Conservation (phyloP, 1,284 basidiomycete species). For the Leccinum angustisporum region DNA sequence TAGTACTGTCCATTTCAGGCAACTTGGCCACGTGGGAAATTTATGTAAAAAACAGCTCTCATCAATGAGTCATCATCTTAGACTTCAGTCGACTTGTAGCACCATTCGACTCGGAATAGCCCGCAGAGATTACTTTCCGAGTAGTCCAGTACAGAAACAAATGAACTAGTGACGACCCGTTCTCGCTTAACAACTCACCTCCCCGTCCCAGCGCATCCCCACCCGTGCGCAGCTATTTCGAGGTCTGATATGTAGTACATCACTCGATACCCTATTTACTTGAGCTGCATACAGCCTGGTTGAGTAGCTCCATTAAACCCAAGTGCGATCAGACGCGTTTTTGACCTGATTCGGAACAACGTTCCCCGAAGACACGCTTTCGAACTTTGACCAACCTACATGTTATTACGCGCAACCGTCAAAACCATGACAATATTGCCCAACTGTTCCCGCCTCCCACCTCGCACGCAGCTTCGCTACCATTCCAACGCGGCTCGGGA, state of each 20-base stretch:
- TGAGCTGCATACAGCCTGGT: neutral
- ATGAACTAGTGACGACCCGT: no score
- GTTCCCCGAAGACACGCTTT: neutral
- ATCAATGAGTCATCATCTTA: no score
- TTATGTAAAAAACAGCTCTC: no score
- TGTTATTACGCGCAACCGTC: neutral
- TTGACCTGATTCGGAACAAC: neutral
- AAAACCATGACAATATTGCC: neutral
- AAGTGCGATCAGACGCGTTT: neutral
- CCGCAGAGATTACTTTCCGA: neutral
- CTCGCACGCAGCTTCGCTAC: constrained; percentile 23
- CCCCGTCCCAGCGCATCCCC: no score
- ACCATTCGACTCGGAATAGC: neutral
- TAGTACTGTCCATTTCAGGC: no score
- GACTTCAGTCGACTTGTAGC: neutral
- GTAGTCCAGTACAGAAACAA: neutral
- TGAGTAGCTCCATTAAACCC: neutral
- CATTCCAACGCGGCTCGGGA: constrained; percentile 13
- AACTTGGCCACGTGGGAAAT: no score
- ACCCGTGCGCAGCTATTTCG: no score
- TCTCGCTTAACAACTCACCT: no score
- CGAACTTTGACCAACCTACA: neutral
- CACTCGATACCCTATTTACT: neutral
- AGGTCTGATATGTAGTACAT: no score
- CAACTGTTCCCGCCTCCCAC: constrained; percentile 17